Evolutionary conservation across 805 yeast species (phyloP), one percentile per base, ranked within the genome.

Genomic region (Candida krabiensis): DNA sequence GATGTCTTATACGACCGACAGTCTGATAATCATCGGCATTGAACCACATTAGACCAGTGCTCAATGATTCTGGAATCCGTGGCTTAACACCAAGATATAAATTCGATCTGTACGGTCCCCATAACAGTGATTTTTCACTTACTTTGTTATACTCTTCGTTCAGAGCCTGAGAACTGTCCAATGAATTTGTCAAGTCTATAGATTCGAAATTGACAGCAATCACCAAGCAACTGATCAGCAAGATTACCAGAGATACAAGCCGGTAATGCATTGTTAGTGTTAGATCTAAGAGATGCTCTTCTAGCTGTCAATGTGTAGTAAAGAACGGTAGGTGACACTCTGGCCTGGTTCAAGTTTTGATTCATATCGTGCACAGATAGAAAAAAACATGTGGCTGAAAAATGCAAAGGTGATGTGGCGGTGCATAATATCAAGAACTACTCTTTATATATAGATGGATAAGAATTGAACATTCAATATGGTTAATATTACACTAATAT

Each of bases 21-120:
- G 83, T 83, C 4, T 64, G 61, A 42, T 74, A 69, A 19, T 67
- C 63, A 43, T 85, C 83, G 4, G 77, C 73, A 53, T 81, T 80
- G 65, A 79, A 86, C 98, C 98, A 91, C 80, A 91, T 77, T 18
- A 90, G 65, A 0, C 98, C 98, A 11, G 87, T 67, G 41, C 83
- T 55, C 35, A 93, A 69, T 2, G 91, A 78, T 24, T 78, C 71
- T 2, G 96, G 96, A 3, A 85, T 53, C 33, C 91, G 69, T 3
- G 98, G 96, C 31, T 90, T 71, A 32, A 93, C 66, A 2, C 98
- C 98, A 43, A 90, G 67, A 62, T 90, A 93, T 29, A 87, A 69
- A 39, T 87, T 85, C 7, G 96, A 81, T 46, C 97, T 67, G 61
- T 89, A 91, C 1, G 98, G 95, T 1, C 96, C 98, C 99, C 99